Evolutionary conservation across 768 basidiomycete species (phyloP), one percentile per base, ranked within the genome.

Genomic region (Hypholoma sublateritium): DNA sequence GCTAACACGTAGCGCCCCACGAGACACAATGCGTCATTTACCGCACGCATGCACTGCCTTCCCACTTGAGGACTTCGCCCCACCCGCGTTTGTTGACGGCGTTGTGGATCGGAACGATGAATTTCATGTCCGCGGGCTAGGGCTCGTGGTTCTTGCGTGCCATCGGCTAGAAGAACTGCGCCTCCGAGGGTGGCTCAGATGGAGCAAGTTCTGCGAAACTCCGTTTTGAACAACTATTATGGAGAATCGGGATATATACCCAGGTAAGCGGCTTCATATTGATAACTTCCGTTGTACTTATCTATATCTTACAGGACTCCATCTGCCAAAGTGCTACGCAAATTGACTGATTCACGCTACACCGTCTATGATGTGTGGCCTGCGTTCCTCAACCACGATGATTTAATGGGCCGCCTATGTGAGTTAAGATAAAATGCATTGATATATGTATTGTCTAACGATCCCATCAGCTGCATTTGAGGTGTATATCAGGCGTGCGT

Each of bases 131-230:
- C n/a, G 79, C 69, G 19, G 89, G 81, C 28, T 86, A 80, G 3
- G 95, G 95, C 53, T 88, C 85, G 70, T 97, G 92, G 65, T 97
- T 87, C 75, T 98, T 98, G 57, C 96, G 86, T 55, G 87, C 83
- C 88, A 99, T 95, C 17, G 97, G 96, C n/a, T 90, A 80, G 72
- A 91, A 98, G 80, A 99, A 99, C 74, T 98, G 96, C n/a, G 90
- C 85, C 69, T 98, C 93, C 17, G 96, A 98, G 21, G 97, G 97
- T 88, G 41, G 77, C 85, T 24, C 97, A 99, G 72, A 96, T 99
- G 91, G 95, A 97, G 76, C 80, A 87, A 24, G 89, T 99, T 52
- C 81, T 99, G 47, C 93, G 90, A 73, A 82, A 88, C 24, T 91
- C 97, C 0, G 91, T 97, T 50, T 86, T 86, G 16, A 88, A 87